Evolutionary conservation across 768 basidiomycete species (phyloP).

Genomic region (Suillus lakei): DNA sequence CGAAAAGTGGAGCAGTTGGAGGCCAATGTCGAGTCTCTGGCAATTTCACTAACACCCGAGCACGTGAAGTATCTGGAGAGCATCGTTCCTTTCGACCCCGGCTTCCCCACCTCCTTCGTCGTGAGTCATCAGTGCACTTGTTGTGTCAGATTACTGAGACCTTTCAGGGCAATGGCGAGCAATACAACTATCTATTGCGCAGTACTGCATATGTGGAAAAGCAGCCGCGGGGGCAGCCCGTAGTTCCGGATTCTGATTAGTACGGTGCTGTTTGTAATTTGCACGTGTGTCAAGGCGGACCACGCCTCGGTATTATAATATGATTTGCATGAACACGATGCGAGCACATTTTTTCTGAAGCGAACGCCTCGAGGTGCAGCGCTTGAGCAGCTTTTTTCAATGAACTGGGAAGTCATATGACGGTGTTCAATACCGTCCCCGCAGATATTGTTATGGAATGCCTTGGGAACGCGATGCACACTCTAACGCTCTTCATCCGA

Average conservation of each 20-base stretch:
- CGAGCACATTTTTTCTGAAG: background rate
- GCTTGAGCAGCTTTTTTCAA: background rate
- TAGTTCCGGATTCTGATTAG: constrained; percentile 15
- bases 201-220: constrained; percentile 26
- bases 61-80: constrained; percentile 51
- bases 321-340: no score
- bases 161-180: constrained; percentile 33
- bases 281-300: background rate
- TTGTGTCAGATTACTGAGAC: constrained; percentile 5
- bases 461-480: background rate
- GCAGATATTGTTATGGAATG: background rate
- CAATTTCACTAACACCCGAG: constrained; percentile 46
- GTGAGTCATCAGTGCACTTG: constrained; percentile 24
- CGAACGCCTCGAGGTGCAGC: background rate
- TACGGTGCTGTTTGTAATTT: background rate
- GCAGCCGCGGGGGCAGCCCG: constrained; percentile 16
- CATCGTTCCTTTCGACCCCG: constrained; percentile 46
- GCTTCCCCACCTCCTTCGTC: constrained; percentile 43
- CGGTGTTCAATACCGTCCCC: no score
- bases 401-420: background rate
- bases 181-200: constrained; percentile 18
- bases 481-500: no score
- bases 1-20: constrained; percentile 54
- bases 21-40: constrained; percentile 53
- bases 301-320: background rate